Percentiles rank a stretch among this genome's conserved stretches.
phyloP scores from a whole-genome alignment of 768 basidiomycete genomes.

The Macrolepiota dolichaula region DNA sequence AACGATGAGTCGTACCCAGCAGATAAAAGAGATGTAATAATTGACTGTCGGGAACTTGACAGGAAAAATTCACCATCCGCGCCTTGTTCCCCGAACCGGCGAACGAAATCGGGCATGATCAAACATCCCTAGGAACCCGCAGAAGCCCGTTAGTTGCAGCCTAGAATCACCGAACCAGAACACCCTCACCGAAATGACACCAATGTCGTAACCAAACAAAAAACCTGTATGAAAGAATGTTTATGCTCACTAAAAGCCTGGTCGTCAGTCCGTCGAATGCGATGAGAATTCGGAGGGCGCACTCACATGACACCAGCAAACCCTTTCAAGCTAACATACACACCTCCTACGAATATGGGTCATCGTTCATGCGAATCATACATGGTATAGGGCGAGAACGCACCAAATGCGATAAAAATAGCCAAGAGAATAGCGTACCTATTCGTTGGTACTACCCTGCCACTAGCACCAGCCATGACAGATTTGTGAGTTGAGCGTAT shows the following conservation, averaged over 20 bases:
- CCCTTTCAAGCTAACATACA: neutral
- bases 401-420: constrained; percentile 72
- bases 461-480: neutral
- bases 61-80: constrained; percentile 46
- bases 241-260: neutral
- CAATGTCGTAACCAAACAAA: constrained; percentile 74
- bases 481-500: neutral
- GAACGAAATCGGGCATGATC: constrained; percentile 76
- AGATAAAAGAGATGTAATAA: constrained; percentile 76
- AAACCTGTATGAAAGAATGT: constrained; percentile 38
- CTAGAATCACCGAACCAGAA: neutral
- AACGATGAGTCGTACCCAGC: constrained; percentile 49
- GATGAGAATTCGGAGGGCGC: neutral
- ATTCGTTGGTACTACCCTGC: constrained; percentile 47
- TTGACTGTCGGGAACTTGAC: constrained; percentile 63
- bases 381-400: constrained; percentile 17
- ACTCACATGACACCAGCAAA: constrained; percentile 5
- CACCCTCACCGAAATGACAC: constrained; percentile 66
- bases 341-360: constrained; percentile 22
- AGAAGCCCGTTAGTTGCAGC: neutral
- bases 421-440: constrained; percentile 61
- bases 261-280: neutral
- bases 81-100: constrained; percentile 58
- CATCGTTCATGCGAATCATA: neutral
- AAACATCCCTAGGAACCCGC: constrained; percentile 58